phyloP scores from a whole-genome alignment of 768 basidiomycete species.

The Infundibulicybe gibba region DNA sequence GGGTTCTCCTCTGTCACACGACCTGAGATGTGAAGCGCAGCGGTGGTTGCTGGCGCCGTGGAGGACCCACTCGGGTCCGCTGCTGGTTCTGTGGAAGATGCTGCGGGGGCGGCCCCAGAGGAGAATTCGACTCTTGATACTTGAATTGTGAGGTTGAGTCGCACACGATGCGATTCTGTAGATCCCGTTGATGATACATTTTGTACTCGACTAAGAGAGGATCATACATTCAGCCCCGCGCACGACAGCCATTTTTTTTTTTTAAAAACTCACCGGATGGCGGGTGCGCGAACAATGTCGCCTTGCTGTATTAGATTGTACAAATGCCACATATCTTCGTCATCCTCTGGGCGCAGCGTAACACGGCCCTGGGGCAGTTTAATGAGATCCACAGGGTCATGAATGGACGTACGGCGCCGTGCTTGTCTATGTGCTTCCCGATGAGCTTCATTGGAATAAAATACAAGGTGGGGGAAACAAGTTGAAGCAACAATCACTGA shows the following conservation, averaged over 20 bases:
- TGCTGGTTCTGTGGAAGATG: constrained; percentile 38
- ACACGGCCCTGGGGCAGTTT: constrained; percentile 72
- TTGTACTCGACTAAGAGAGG: constrained; percentile 69
- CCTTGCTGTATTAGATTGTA: constrained; percentile 95
- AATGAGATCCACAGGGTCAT: constrained; percentile 20
- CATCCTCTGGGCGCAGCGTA: constrained; percentile 92
- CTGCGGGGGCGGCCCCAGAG: constrained; percentile 53
- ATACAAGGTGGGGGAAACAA: too few species aligned
- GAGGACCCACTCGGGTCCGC: constrained; percentile 31
- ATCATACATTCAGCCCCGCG: too few species aligned
- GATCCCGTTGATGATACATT: constrained; percentile 92
- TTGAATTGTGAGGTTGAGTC: constrained; percentile 77
- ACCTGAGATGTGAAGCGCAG: constrained; percentile 83
- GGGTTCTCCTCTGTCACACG: constrained; percentile 82
- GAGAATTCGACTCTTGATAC: constrained; percentile 83
- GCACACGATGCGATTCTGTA: constrained; percentile 85
- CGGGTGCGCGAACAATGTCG: constrained; percentile 82
- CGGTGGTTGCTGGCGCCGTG: constrained; percentile 33
- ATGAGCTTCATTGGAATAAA: constrained; percentile 72
- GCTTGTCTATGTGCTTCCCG: constrained; percentile 80
- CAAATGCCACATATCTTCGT: constrained; percentile 99
- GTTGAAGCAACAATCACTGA: too few species aligned
- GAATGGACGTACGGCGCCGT: constrained; percentile 57
- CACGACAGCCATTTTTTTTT: not conserved
- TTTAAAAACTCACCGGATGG: constrained; percentile 57